phyloP scores from a whole-genome alignment of 228 moss, liverwort and hornwort genomes.

The Sphagnum fallax region DNA sequence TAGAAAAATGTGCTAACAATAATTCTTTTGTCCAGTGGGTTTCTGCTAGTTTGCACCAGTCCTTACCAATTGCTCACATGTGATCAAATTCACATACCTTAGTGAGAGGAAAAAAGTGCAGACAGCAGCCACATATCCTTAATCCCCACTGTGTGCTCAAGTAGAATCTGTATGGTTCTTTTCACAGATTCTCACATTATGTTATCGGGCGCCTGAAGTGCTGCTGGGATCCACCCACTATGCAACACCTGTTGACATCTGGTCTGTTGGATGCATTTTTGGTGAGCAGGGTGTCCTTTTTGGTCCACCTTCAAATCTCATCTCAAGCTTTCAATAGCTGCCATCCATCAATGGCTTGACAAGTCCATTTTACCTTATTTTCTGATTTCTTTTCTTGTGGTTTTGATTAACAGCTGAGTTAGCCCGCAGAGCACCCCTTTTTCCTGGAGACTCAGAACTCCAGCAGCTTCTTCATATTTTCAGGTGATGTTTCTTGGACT shows the following conservation, averaged over 20 bases:
- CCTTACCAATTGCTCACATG: neutral
- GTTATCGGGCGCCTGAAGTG: conserved; percentile 90
- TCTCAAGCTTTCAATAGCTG: neutral
- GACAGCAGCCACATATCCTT: neutral
- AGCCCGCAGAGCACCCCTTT: conserved; percentile 70
- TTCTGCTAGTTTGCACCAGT: neutral
- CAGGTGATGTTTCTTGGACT: conserved; percentile 30
- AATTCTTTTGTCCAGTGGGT: neutral
- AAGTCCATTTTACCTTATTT: too few relatives aligned
- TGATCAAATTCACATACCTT: neutral
- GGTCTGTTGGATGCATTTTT: conserved; percentile 95
- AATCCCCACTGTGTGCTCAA: neutral
- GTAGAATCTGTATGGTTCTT: neutral
- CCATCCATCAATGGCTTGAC: neutral
- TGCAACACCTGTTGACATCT: conserved; percentile 62
- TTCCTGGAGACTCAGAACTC: conserved; percentile 84
- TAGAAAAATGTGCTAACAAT: neutral
- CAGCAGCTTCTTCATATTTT: conserved; percentile 85
- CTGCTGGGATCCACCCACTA: conserved; percentile 65
- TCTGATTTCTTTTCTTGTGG: neutral
- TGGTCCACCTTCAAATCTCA: neutral
- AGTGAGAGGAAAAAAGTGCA: neutral
- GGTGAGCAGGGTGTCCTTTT: conserved; percentile 24
- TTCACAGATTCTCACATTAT: conserved; percentile 74
- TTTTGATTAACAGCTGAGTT: conserved; percentile 52